These are phyloP conservation scores for Fusarium agapanthi DNA, from an alignment of 2,329 filamentous ascomycete genomes.

Conservation along the genomic window DNA sequence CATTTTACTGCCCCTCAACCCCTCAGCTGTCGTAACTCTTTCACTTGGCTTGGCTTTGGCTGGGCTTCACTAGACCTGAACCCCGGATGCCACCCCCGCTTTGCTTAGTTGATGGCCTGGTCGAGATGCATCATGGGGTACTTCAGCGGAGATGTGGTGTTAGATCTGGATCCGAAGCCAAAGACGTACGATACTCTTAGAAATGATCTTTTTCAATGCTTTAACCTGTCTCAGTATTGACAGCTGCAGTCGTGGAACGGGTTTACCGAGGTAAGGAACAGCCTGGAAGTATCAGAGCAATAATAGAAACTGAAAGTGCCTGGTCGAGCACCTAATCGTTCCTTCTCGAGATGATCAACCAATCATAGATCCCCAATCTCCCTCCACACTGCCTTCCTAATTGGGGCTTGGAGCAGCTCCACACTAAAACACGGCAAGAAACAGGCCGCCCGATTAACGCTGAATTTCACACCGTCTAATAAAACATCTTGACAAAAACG, in stretches of 20 bases:
- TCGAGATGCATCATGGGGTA: slow-evolving; percentile 25
- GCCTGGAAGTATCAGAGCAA: too few relatives aligned
- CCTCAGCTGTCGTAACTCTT: not conserved
- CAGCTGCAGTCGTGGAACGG: not conserved
- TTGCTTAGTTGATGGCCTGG: slow-evolving; percentile 10
- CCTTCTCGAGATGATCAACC: not conserved
- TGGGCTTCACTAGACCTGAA: not conserved
- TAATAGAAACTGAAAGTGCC: not conserved
- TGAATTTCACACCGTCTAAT: slow-evolving; percentile 5
- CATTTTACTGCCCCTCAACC: not conserved
- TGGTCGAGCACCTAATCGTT: not conserved
- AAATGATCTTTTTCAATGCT: not conserved
- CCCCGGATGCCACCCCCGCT: slow-evolving; percentile 32
- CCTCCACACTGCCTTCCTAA: slow-evolving; percentile 24
- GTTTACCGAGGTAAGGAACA: not conserved
- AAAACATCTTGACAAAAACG: slow-evolving; percentile 4
- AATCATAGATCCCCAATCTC: slow-evolving; percentile 2
- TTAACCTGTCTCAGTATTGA: not conserved
- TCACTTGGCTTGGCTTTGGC: slow-evolving; percentile 15
- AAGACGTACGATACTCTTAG: not conserved
- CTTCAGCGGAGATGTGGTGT: slow-evolving; percentile 12
- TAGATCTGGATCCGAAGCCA: slow-evolving; percentile 5
- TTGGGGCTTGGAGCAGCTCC: slow-evolving; percentile 13
- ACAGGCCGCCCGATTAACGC: not conserved
- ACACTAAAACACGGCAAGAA: slow-evolving; percentile 18